phyloP scores from a whole-genome alignment of 78 protist genomes.

The Dictyostelium purpureum region DNA sequence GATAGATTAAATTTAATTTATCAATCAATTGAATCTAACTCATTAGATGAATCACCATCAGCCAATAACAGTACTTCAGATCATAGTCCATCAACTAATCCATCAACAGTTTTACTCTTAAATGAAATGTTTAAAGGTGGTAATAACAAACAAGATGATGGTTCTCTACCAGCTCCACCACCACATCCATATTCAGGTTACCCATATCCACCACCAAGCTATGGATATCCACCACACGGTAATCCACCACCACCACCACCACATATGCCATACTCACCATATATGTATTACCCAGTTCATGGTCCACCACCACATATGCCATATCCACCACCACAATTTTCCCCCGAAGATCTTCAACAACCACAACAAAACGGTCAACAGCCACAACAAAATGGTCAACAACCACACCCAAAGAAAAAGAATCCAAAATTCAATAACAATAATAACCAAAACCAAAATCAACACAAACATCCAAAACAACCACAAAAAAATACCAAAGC shows the following conservation, averaged over 20 bases:
- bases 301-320: constrained; percentile 29
- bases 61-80: neutral
- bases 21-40: neutral
- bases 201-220: neutral
- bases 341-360: neutral
- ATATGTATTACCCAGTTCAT: neutral
- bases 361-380: constrained; percentile 7
- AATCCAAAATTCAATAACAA: neutral
- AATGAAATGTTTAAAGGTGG: neutral
- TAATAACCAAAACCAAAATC: constrained; percentile 1
- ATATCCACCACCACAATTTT: neutral
- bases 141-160: neutral
- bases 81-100: neutral
- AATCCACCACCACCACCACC: neutral
- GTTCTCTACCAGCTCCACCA: constrained; percentile 22
- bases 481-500: neutral
- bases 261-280: neutral
- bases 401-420: neutral
- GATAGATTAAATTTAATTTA: neutral
- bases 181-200: neutral
- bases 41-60: neutral
- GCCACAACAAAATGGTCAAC: neutral
- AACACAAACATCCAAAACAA: neutral
- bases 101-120: neutral
- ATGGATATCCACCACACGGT: neutral